Evolutionary conservation across 179 eudicot species (phyloP).

Genomic region (Corrigiola litoralis): DNA sequence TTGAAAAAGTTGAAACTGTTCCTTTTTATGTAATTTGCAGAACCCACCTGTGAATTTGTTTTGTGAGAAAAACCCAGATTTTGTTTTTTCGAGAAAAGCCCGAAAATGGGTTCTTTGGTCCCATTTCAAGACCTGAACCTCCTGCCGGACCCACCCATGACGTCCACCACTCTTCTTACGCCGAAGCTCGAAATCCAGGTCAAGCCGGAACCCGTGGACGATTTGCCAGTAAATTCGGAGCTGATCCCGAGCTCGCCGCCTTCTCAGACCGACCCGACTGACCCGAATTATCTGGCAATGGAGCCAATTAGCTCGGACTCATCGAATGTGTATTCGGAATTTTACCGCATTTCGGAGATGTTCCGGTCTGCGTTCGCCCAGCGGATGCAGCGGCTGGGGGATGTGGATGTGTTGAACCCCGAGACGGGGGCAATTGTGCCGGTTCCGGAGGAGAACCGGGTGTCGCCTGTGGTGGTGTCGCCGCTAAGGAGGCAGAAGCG

Average conservation of each 20-base stretch:
- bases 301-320: not conserved
- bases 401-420: constrained; percentile 23
- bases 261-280: constrained; percentile 11
- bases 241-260: constrained; percentile 35
- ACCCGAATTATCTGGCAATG: constrained; percentile 12
- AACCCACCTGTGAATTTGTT: not conserved
- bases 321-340: constrained; percentile 46
- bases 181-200: constrained; percentile 41
- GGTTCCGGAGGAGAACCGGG: constrained; percentile 25
- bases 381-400: constrained; percentile 10
- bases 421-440: constrained; percentile 50
- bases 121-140: constrained; percentile 57
- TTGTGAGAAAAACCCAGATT: not conserved
- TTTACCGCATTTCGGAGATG: constrained; percentile 46
- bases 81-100: not conserved
- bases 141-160: constrained; percentile 34
- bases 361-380: constrained; percentile 40
- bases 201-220: constrained; percentile 53
- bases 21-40: not conserved
- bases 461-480: constrained; percentile 9
- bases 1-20: too few relatives aligned
- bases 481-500: constrained; percentile 25
- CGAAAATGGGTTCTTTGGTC: constrained; percentile 46
- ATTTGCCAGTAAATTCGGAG: constrained; percentile 27
- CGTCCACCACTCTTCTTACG: constrained; percentile 12